phyloP scores from a whole-genome alignment of 2,329 filamentous ascomycete genomes.

The Trichoderma sp. region DNA sequence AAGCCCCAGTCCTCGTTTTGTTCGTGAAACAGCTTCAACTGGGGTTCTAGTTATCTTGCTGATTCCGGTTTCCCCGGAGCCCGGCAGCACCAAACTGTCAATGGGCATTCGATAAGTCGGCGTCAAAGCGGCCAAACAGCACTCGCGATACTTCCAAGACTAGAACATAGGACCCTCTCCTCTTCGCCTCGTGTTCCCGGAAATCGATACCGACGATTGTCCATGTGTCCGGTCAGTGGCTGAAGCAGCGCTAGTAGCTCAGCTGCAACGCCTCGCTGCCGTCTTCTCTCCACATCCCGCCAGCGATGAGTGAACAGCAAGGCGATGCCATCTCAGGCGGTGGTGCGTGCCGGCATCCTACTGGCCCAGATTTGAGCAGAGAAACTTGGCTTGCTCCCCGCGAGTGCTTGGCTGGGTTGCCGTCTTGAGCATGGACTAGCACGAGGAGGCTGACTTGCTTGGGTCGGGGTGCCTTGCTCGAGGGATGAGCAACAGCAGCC shows the following conservation, averaged over 20 bases:
- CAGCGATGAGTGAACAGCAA: neutral
- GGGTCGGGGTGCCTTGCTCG: slow-evolving; percentile 6
- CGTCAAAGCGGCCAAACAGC: neutral
- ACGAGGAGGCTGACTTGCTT: neutral
- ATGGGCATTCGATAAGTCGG: neutral
- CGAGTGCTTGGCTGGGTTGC: neutral
- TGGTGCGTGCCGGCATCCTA: neutral
- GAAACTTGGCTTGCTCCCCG: neutral
- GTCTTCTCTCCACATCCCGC: neutral
- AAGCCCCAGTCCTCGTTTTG: neutral
- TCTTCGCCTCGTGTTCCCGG: neutral
- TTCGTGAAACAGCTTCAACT: neutral
- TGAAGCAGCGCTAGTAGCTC: slow-evolving; percentile 7
- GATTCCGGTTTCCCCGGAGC: neutral
- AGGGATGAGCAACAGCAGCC: slow-evolving; percentile 1
- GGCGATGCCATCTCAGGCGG: neutral
- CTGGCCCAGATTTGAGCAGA: neutral
- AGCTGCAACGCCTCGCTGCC: slow-evolving; percentile 18
- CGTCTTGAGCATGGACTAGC: neutral
- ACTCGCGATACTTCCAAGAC: neutral
- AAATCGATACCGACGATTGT: neutral
- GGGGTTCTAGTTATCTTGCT: neutral
- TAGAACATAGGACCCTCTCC: neutral
- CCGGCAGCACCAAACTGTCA: neutral
- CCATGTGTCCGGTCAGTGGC: slow-evolving; percentile 4